These are phyloP conservation scores for Saccharum officinarum DNA, from an alignment of 176 grass and related monocot species.

Conservation along the genomic window DNA sequence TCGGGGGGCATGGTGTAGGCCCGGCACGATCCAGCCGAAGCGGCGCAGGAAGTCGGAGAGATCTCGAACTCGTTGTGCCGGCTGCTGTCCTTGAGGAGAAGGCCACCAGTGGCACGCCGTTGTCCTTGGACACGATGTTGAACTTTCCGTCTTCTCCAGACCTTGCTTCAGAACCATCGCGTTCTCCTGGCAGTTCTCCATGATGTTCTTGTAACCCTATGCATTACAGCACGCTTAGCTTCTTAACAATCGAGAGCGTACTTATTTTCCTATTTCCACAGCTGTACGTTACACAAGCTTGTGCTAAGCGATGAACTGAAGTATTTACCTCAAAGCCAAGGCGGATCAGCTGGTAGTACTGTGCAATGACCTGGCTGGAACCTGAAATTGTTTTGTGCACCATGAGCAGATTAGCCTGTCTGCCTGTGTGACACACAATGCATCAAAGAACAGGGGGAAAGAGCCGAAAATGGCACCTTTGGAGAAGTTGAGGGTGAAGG, in stretches of 20 bases:
- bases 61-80: constrained; percentile 85
- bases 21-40: constrained; percentile 93
- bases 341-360: constrained; percentile 92
- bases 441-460: neutral
- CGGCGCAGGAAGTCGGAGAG: constrained; percentile 80
- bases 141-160: constrained; percentile 64
- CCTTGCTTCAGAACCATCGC: constrained; percentile 76
- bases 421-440: neutral
- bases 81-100: constrained; percentile 93
- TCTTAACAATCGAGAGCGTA: neutral
- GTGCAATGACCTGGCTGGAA: constrained; percentile 91
- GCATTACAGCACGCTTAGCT: neutral
- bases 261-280: too few species aligned
- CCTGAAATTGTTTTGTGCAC: constrained; percentile 33
- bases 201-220: constrained; percentile 93
- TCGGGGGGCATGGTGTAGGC: constrained; percentile 90
- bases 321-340: constrained; percentile 67
- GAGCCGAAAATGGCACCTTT: constrained; percentile 42
- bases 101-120: constrained; percentile 84
- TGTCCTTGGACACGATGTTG: constrained; percentile 92
- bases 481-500: constrained; percentile 97
- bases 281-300: neutral
- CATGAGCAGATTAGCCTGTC: neutral
- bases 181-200: constrained; percentile 91
- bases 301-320: neutral